Conservation (phyloP, 768 basidiomycete species). For the Russula earlei region DNA sequence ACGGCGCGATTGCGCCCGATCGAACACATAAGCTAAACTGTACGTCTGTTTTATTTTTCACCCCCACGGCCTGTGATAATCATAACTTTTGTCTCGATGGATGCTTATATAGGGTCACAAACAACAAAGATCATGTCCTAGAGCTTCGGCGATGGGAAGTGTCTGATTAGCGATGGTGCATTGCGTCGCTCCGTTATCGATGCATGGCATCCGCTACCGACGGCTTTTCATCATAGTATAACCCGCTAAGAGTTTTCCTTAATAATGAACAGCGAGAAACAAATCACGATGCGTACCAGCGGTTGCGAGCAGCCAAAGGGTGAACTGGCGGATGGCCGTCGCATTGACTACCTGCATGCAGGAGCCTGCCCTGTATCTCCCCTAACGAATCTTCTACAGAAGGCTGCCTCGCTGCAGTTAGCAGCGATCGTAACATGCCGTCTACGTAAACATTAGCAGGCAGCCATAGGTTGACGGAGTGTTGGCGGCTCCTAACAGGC, state of each 20-base stretch:
- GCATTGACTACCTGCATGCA: constrained; percentile 1
- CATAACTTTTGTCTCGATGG: neutral
- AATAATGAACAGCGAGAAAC: neutral
- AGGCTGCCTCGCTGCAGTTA: constrained; percentile 15
- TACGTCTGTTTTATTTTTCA: neutral
- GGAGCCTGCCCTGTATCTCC: constrained; percentile 5
- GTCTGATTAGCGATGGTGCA: neutral
- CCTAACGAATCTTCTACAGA: constrained; percentile 16
- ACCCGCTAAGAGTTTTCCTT: neutral
- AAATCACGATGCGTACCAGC: neutral
- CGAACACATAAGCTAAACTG: neutral
- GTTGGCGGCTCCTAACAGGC: constrained; percentile 1
- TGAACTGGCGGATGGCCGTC: neutral
- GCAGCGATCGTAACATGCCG: constrained; percentile 15
- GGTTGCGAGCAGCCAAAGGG: neutral
- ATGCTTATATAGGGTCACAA: neutral
- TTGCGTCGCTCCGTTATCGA: neutral
- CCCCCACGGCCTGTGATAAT: neutral
- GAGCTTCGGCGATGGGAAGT: neutral
- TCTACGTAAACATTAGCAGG: constrained; percentile 15
- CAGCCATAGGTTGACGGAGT: constrained; percentile 5
- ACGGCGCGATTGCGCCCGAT: neutral
- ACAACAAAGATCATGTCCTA: neutral
- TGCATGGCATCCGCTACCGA: neutral
- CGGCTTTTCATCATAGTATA: constrained; percentile 1